Evolutionary conservation across 2,329 filamentous ascomycete genomes (phyloP).

Genomic region (Trichoderma oligosporum): DNA sequence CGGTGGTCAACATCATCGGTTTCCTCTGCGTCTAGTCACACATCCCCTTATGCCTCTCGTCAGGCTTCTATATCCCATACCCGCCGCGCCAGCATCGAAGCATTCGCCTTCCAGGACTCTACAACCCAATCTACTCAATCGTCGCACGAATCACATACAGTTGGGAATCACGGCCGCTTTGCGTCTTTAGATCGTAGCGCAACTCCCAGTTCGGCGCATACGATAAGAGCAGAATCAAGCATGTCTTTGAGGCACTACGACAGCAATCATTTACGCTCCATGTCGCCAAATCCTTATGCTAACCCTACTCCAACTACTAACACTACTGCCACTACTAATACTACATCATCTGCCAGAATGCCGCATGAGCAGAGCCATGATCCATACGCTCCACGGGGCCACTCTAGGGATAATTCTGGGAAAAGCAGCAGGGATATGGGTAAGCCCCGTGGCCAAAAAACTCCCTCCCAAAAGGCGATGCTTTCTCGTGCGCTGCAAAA

Average conservation of each 20-base stretch:
- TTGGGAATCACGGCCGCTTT: background rate
- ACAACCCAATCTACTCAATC: conserved; percentile 30
- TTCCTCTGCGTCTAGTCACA: conserved; percentile 49
- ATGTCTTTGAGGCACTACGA: conserved; percentile 16
- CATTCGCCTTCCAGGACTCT: conserved; percentile 33
- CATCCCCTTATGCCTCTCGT: conserved; percentile 35
- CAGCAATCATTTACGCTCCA: conserved; percentile 18
- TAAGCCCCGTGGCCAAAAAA: conserved; percentile 35
- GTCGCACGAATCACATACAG: conserved; percentile 35
- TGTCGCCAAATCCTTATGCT: conserved; percentile 19
- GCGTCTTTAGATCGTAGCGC: background rate
- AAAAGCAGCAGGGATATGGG: conserved; percentile 33
- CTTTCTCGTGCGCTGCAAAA: conserved; percentile 92
- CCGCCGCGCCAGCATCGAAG: conserved; percentile 45
- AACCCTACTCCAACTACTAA: conserved; percentile 16
- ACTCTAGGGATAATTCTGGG: conserved; percentile 33
- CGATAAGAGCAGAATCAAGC: conserved; percentile 14
- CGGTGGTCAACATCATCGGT: conserved; percentile 44
- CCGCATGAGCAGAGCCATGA: conserved; percentile 32
- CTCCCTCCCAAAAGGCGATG: conserved; percentile 88
- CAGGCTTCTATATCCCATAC: conserved; percentile 29
- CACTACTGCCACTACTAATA: conserved; percentile 17
- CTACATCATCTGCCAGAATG: conserved; percentile 27
- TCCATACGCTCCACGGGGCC: conserved; percentile 29
- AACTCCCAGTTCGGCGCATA: background rate